A percentile compares a stretch with the other conserved stretches of the same genome.
Evolutionary conservation across 768 basidiomycete species (phyloP).

Genomic region (Pisolithus tinctorius): DNA sequence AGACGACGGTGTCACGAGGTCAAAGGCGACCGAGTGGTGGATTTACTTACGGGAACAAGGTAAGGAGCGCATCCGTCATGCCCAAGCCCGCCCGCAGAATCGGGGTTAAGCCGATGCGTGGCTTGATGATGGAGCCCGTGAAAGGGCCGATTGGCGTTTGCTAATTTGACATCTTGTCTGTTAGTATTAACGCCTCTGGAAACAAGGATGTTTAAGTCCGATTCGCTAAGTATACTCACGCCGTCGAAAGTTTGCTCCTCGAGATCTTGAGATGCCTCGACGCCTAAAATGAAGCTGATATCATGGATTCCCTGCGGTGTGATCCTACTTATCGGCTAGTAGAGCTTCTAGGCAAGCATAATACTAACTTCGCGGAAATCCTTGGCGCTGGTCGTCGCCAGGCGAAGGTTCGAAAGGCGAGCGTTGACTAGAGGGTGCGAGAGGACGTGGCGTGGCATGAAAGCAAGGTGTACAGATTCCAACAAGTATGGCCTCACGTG

Average conservation of each 20-base stretch:
- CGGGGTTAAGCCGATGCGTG: constrained; percentile 79
- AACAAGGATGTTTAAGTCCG: constrained; percentile 2
- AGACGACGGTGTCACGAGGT: not conserved
- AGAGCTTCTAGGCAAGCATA: too few species aligned
- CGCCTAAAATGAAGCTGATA: constrained; percentile 72
- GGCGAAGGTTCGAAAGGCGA: constrained; percentile 64
- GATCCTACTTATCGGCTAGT: not conserved
- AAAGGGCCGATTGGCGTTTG: constrained; percentile 76
- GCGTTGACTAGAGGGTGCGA: constrained; percentile 71
- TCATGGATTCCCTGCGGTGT: constrained; percentile 57
- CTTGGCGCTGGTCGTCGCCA: constrained; percentile 53
- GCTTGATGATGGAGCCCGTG: constrained; percentile 68
- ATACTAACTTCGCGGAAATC: constrained; percentile 69
- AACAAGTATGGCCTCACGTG: not conserved
- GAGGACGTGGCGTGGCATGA: constrained; percentile 44
- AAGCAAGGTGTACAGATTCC: constrained; percentile 1
- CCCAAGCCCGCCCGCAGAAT: constrained; percentile 91
- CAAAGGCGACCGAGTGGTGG: constrained; percentile 1
- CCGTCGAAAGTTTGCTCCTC: constrained; percentile 57
- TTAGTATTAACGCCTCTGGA: constrained; percentile 1
- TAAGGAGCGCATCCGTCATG: constrained; percentile 84
- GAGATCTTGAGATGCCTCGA: constrained; percentile 71
- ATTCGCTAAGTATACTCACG: constrained; percentile 34
- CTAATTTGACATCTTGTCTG: constrained; percentile 27
- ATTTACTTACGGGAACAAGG: constrained; percentile 70